phyloP scores from a whole-genome alignment of 768 basidiomycete genomes.

The Baorangia bicolor region DNA sequence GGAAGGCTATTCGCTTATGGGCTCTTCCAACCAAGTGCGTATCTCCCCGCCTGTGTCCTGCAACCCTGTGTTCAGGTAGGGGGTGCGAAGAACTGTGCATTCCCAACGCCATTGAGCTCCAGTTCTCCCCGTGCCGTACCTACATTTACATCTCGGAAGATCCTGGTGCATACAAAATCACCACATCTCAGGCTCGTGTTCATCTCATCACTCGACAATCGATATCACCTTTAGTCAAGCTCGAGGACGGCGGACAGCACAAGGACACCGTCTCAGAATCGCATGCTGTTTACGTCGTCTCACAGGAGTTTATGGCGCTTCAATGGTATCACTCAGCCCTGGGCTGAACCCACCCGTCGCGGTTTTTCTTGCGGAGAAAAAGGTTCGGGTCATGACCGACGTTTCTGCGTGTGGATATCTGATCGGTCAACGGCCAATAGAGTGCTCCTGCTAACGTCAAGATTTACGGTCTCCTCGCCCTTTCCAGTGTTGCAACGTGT shows the following conservation, averaged over 20 bases:
- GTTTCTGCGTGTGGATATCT: neutral
- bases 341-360: conserved; percentile 88
- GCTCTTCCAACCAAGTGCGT: conserved; percentile 71
- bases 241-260: conserved; percentile 88
- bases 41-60: conserved; percentile 14
- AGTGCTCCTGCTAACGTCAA: conserved; percentile 87
- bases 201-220: conserved; percentile 12
- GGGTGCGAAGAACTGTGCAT: conserved; percentile 68
- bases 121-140: conserved; percentile 91
- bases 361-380: conserved; percentile 92
- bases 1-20: conserved; percentile 87
- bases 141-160: conserved; percentile 97
- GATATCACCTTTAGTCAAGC: conserved; percentile 53
- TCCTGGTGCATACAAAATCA: conserved; percentile 49
- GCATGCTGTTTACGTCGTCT: conserved; percentile 78
- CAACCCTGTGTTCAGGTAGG: conserved; percentile 67
- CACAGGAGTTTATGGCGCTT: conserved; percentile 84
- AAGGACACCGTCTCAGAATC: conserved; percentile 93
- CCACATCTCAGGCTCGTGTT: conserved; percentile 26
- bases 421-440: conserved; percentile 33
- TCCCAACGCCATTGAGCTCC: conserved; percentile 77
- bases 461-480: conserved; percentile 71
- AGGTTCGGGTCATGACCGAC: conserved; percentile 46
- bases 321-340: conserved; percentile 72
- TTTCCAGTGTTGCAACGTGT: conserved; percentile 66